A percentile compares a stretch with the other conserved stretches of the same genome.
Conservation (phyloP, 1,284 basidiomycete species). For the Pseudozyma sp. region DNA sequence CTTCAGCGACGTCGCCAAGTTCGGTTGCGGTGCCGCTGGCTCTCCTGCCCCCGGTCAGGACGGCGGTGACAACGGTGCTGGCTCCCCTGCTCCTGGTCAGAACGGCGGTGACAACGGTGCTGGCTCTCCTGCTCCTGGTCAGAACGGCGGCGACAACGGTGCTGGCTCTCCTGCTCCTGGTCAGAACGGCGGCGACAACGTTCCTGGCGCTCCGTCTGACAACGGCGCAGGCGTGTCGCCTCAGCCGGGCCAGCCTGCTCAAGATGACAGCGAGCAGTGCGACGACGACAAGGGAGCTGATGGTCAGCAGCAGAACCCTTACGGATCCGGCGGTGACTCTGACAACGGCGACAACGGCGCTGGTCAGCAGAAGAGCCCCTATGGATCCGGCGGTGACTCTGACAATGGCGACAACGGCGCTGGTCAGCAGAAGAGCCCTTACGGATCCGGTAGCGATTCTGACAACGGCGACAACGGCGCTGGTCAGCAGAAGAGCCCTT, state of each 20-base stretch:
- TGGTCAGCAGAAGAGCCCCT: not conserved
- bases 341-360: not conserved
- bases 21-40: conserved; percentile 29
- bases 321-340: not conserved
- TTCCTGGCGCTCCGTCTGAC: not conserved
- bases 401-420: not conserved
- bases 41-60: conserved; percentile 1
- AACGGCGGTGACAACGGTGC: not conserved
- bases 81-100: conserved; percentile 1
- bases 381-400: not conserved
- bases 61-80: not conserved
- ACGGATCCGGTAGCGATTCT: not conserved
- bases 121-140: not conserved
- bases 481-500: not conserved
- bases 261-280: conserved; percentile 5
- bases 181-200: conserved; percentile 2
- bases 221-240: not conserved
- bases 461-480: not conserved
- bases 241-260: not conserved
- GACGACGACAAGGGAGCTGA: conserved; percentile 8
- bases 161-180: not conserved
- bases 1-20: conserved; percentile 41
- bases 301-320: not conserved
- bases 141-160: not conserved
- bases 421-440: not conserved